Conservation (phyloP, 2,329 filamentous ascomycete genomes). For the Aspergillus piperis region DNA sequence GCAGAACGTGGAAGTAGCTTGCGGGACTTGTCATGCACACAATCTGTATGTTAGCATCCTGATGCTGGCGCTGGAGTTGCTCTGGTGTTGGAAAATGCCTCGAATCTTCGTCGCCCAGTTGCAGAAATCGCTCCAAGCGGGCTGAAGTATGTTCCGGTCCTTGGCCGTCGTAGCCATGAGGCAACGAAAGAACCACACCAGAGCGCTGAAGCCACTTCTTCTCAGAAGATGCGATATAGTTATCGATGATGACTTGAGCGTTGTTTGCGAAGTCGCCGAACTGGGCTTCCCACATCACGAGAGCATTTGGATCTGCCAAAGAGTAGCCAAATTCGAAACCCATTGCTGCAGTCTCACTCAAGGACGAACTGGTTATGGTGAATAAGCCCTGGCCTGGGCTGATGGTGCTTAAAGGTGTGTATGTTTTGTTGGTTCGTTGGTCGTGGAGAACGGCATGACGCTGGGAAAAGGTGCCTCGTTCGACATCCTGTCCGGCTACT, state of each 20-base stretch:
- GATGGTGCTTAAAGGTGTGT: slow-evolving; percentile 87
- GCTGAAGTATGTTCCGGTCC: slow-evolving; percentile 98
- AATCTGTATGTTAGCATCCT: slow-evolving; percentile 99
- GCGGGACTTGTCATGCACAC: slow-evolving; percentile 92
- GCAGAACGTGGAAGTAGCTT: slow-evolving; percentile 94
- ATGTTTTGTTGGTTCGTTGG: slow-evolving; percentile 89
- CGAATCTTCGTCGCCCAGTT: slow-evolving; percentile 96
- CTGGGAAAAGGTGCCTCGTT: slow-evolving; percentile 99
- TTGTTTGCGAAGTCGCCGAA: slow-evolving; percentile 99
- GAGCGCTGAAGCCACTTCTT: slow-evolving; percentile 99
- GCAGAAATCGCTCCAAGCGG: slow-evolving; percentile 94
- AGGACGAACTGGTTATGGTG: slow-evolving; percentile 93
- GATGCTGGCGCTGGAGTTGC: slow-evolving; percentile 93
- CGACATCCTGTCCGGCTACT: slow-evolving; percentile 97
- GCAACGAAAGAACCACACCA: slow-evolving; percentile 91
- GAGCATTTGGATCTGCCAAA: slow-evolving; percentile 89
- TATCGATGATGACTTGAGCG: slow-evolving; percentile 97
- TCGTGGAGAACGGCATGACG: slow-evolving; percentile 96
- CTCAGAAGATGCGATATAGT: slow-evolving; percentile 97
- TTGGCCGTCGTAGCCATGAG: slow-evolving; percentile 97
- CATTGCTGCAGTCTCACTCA: slow-evolving; percentile 71
- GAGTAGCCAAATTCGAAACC: slow-evolving; percentile 99
- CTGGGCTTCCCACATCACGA: slow-evolving; percentile 99
- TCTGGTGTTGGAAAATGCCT: slow-evolving; percentile 84
- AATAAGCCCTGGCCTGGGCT: slow-evolving; percentile 92